Conservation (phyloP, 768 basidiomycete genomes). For the Serendipita sp. region DNA sequence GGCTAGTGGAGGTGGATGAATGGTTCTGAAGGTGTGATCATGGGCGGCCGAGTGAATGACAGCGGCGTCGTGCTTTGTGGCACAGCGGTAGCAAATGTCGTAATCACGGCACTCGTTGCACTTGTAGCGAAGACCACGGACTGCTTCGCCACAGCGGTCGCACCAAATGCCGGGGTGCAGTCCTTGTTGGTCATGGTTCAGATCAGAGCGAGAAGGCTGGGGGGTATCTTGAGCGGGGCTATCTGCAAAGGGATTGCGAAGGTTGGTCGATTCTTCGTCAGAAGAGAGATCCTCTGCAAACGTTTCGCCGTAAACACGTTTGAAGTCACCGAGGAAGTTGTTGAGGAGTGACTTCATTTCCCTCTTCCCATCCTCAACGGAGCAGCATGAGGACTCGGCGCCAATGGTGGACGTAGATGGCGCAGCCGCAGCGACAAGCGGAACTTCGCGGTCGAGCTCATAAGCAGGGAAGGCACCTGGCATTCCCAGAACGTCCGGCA, state of each 20-base stretch:
- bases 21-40: not conserved
- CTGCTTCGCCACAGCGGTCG: slow-evolving; percentile 17
- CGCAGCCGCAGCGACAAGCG: not conserved
- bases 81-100: slow-evolving; percentile 13
- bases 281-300: slow-evolving; percentile 20
- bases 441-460: not conserved
- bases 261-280: not conserved
- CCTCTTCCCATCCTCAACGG: slow-evolving; percentile 29
- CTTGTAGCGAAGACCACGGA: slow-evolving; percentile 20
- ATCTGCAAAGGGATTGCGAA: not conserved
- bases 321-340: slow-evolving; percentile 41
- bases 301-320: slow-evolving; percentile 27
- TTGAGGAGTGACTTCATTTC: slow-evolving; percentile 34
- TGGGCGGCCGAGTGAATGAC: not conserved
- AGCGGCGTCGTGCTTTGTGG: not conserved
- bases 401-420: not conserved
- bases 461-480: slow-evolving; percentile 2
- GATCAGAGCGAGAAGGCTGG: not conserved
- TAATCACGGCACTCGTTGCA: slow-evolving; percentile 16
- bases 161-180: slow-evolving; percentile 16
- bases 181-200: not conserved
- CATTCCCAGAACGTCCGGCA: not conserved
- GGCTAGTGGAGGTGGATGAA: not conserved
- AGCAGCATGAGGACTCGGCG: slow-evolving; percentile 25
- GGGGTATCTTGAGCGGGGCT: not conserved